phyloP scores from a whole-genome alignment of 2,329 filamentous ascomycete species.

The Dothistroma septosporum region DNA sequence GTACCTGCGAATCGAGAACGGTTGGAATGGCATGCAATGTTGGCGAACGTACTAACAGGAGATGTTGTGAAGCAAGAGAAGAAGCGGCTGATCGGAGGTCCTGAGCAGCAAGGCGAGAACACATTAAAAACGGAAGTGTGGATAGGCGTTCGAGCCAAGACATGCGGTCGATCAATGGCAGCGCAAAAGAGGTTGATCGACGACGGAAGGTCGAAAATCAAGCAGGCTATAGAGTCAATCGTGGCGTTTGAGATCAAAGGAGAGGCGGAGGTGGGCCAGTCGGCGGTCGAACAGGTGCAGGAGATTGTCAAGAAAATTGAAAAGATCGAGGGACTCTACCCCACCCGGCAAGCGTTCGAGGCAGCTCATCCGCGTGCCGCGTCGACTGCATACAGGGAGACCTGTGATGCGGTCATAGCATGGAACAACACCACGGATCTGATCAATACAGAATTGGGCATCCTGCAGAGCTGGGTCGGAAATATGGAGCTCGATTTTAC shows the following conservation, averaged over 20 bases:
- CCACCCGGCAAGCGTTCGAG: conserved; percentile 71
- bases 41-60: conserved; percentile 89
- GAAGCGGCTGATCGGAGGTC: conserved; percentile 81
- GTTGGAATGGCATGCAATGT: conserved; percentile 96
- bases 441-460: conserved; percentile 89
- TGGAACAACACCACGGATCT: conserved; percentile 97
- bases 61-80: conserved; percentile 98
- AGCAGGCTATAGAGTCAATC: conserved; percentile 76
- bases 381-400: conserved; percentile 72
- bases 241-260: conserved; percentile 93
- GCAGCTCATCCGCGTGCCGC: conserved; percentile 70
- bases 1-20: conserved; percentile 84
- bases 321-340: conserved; percentile 79
- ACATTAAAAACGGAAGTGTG: conserved; percentile 69
- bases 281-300: conserved; percentile 80
- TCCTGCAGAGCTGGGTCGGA: conserved; percentile 93
- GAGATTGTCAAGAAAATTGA: conserved; percentile 89
- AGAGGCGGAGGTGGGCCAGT: conserved; percentile 83
- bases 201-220: conserved; percentile 70
- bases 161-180: conserved; percentile 76
- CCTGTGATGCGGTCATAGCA: conserved; percentile 82
- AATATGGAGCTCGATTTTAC: conserved; percentile 92
- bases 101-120: conserved; percentile 69
- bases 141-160: conserved; percentile 79
- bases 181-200: conserved; percentile 86